Evolutionary conservation across 75 land plant genomes (phyloP), one percentile per base, ranked within the genome.

Genomic region (Picea sitchensis): DNA sequence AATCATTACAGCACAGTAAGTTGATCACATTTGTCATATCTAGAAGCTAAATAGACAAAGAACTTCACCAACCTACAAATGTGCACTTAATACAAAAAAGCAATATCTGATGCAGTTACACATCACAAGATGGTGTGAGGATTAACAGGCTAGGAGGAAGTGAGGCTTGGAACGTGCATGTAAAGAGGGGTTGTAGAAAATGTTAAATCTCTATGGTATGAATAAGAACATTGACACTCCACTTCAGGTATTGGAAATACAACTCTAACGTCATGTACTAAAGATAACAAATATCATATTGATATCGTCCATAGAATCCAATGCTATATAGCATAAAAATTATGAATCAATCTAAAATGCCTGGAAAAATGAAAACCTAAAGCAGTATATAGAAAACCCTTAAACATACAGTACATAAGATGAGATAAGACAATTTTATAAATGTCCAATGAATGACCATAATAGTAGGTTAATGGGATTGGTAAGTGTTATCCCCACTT

Each of bases 1-100:
- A 32, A 81, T 23, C 32, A 59, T 38, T 30, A 59, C 26, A 21
- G 63, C 4, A 69, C 72, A 69, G 47, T 79, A 47, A 31, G 80
- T 80, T 51, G 79, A 57, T 47, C n/a, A 76, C 41, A 68, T 23
- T 20, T 23, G 32, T 4, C 14, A 62, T 62, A 21, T 21, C 64
- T 18, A 18, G 4, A 62, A 18, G 5, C 0, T 18, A 62, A 62
- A 62, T 62, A 21, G 26, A 65, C 3, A 77, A 23, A 77, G 12
- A 30, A 17, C 59, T 13, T n/a, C 3, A 17, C 12, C 51, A 32
- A 63, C 67, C 18, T 15, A 78, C 62, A 47, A n/a, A 58, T 54
- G 13, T 26, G 4, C 61, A 54, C 31, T 12, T 14, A 65, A 65
- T 65, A 1, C 1, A 13, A 26, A 65, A 13, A 14, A 65, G 15